Conservation (phyloP, 2,329 filamentous ascomycete genomes). For the Neophaeococcomyces mojaviensis region DNA sequence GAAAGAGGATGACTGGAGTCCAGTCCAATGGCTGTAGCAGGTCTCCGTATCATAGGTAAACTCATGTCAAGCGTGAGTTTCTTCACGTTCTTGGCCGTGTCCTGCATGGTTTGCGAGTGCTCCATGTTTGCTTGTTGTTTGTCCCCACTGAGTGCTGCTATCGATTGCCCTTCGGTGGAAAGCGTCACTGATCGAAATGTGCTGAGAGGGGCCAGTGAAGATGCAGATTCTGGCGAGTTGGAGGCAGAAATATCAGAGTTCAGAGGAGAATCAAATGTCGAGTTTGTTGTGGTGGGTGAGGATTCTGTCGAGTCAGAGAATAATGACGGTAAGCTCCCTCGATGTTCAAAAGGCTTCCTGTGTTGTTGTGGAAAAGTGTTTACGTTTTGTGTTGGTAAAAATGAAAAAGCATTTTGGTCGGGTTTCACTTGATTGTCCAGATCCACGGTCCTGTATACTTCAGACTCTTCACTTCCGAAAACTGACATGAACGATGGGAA, state of each 20-base stretch:
- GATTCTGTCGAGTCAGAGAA: constrained; percentile 82
- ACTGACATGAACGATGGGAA: constrained; percentile 24
- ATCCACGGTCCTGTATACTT: not conserved
- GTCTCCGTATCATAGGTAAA: constrained; percentile 35
- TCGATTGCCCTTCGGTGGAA: constrained; percentile 23
- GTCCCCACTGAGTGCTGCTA: constrained; percentile 12
- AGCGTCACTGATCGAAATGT: constrained; percentile 29
- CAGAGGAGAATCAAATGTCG: constrained; percentile 84
- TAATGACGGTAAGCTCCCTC: constrained; percentile 37
- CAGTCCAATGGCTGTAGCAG: constrained; percentile 43
- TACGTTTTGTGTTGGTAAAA: constrained; percentile 1
- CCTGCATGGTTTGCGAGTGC: constrained; percentile 20
- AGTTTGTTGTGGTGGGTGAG: constrained; percentile 88
- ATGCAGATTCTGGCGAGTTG: constrained; percentile 83
- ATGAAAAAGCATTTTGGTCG: constrained; percentile 5
- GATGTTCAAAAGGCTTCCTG: constrained; percentile 26
- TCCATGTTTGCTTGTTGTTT: constrained; percentile 20
- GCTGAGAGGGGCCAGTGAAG: constrained; percentile 57
- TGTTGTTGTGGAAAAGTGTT: not conserved
- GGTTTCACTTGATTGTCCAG: constrained; percentile 1
- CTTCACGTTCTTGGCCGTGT: constrained; percentile 48
- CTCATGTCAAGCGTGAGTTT: constrained; percentile 57
- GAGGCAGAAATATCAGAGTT: constrained; percentile 85
- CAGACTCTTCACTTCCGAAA: constrained; percentile 14
- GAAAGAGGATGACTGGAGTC: constrained; percentile 35